phyloP scores from a whole-genome alignment of 225 moss, liverwort and hornwort species.

The Marchantia polymorpha region DNA sequence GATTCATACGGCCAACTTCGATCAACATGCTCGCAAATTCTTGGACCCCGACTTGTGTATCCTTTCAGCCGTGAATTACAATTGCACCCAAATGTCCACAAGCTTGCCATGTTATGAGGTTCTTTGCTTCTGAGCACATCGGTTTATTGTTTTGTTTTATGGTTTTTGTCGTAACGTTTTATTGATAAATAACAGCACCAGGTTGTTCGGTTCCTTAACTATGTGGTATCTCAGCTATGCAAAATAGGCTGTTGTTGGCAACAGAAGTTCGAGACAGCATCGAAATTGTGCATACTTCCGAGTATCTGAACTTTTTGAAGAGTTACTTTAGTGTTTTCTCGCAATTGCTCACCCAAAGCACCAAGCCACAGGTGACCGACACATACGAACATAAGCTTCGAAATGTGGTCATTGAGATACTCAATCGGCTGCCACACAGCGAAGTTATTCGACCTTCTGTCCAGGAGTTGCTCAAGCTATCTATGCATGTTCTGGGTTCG shows the following conservation, averaged over 20 bases:
- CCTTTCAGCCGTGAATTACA: slow-evolving; percentile 21
- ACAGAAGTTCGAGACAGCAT: slow-evolving; percentile 99
- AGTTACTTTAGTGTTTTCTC: slow-evolving; percentile 96
- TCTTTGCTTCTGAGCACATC: background rate
- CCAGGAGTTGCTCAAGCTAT: slow-evolving; percentile 94
- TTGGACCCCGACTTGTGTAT: slow-evolving; percentile 58
- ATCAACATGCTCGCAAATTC: slow-evolving; percentile 59
- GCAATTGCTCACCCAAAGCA: slow-evolving; percentile 76
- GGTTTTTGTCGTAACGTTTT: background rate
- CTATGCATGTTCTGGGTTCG: slow-evolving; percentile 91
- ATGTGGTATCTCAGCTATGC: slow-evolving; percentile 69
- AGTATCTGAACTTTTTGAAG: slow-evolving; percentile 96
- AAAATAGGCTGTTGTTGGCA: slow-evolving; percentile 79
- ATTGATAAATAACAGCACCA: background rate
- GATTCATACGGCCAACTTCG: slow-evolving; percentile 52
- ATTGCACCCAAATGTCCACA: background rate
- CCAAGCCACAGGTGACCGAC: slow-evolving; percentile 94
- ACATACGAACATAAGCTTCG: slow-evolving; percentile 99
- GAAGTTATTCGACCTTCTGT: slow-evolving; percentile 97
- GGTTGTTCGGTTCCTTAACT: slow-evolving; percentile 24
- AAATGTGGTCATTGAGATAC: slow-evolving; percentile 98
- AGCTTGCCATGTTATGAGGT: background rate
- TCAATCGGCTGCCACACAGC: slow-evolving; percentile 90
- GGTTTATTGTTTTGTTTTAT: background rate
- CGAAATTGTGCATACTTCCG: slow-evolving; percentile 98